Base-by-base conservation (phyloP, 2,329 filamentous ascomycete genomes). In the Neopestalotiopsis sp. region DNA sequence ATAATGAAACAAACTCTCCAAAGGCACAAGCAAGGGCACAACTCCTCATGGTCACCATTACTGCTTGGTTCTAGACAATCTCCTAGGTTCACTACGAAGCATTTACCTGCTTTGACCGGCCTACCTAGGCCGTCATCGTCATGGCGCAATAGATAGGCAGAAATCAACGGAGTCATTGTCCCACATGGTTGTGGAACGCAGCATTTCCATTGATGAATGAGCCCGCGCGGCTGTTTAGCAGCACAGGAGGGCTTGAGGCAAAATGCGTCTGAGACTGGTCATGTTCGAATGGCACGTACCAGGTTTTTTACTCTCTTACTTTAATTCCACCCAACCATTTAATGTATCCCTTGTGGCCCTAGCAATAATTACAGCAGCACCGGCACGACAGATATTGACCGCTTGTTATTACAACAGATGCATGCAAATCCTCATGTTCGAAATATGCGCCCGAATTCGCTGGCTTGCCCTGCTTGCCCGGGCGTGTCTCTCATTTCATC, bases 121-220 rank as follows among this genome's bases (percentile, higher is more conserved):
- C n/a, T 52, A 7, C 45, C 45, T 52, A 57, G 65, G 58, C 65
- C 28, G 65, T 60, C 52, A 52, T 67, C 28, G 65, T 60, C 52
- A 52, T 67, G n/a, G 65, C 28, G 17, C 17, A 52, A n/a, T 52
- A 52, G 20, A 20, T 56, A 56, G 65, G 24, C 32, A 30, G 60
- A 57, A 45, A 56, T 60, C 38, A 52, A 67, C 52, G 65, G 28
- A 67, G 52, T 67, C 65, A 67, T 67, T 59, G 65, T 67, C 65
- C 65, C 65, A 60, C 65, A 28, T 34, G 42, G 32, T 14, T 59
- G 65, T 67, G 65, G 65, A 38, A 67, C 65, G 56, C 30, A 59
- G 34, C 65, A n/a, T 52, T 52, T 20, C 45, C 17, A 52, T 52
- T 52, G 45, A 52, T 38, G 34, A 52, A n/a, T 52, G 45, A 52